phyloP scores from a whole-genome alignment of 2,329 filamentous ascomycete genomes.

The Trichoderma koningiopsis region DNA sequence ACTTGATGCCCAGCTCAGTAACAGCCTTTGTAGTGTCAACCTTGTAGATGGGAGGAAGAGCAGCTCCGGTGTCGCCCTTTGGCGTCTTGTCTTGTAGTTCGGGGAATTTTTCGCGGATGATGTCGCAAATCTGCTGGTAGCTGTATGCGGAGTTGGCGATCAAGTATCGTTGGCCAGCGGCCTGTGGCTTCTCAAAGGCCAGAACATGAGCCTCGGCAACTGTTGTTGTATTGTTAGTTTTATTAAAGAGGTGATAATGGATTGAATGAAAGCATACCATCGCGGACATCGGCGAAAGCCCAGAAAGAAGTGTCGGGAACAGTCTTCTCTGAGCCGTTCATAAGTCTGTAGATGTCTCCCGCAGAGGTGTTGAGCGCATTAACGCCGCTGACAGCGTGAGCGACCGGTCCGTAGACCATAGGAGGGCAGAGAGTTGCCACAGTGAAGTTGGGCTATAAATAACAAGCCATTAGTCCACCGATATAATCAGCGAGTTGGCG shows the following conservation, averaged over 20 bases:
- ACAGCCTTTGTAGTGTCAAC: not conserved
- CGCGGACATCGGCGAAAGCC: slow-evolving; percentile 7
- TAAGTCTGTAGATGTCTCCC: not conserved
- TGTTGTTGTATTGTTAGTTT: not conserved
- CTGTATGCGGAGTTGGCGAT: slow-evolving; percentile 4
- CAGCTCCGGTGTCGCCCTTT: not conserved
- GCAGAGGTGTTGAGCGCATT: slow-evolving; percentile 2
- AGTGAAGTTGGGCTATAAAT: not conserved
- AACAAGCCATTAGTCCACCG: not conserved
- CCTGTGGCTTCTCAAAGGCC: slow-evolving; percentile 8
- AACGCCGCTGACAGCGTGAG: not conserved
- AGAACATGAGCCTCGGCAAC: not conserved
- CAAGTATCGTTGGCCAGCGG: slow-evolving; percentile 8
- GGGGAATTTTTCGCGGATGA: not conserved
- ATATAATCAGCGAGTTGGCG: not conserved
- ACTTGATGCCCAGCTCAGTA: slow-evolving; percentile 4
- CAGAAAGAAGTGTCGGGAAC: not conserved
- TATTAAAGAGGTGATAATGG: too few species aligned
- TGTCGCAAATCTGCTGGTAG: slow-evolving; percentile 11
- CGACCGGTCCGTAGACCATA: not conserved
- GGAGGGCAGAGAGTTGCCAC: not conserved
- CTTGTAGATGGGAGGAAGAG: not conserved
- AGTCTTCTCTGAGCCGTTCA: not conserved
- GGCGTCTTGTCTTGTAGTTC: not conserved
- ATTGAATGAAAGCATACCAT: not conserved